Evolutionary conservation across 805 yeast species (phyloP), one percentile per base, ranked within the genome.

Genomic region (Nakazawaea holstii): DNA sequence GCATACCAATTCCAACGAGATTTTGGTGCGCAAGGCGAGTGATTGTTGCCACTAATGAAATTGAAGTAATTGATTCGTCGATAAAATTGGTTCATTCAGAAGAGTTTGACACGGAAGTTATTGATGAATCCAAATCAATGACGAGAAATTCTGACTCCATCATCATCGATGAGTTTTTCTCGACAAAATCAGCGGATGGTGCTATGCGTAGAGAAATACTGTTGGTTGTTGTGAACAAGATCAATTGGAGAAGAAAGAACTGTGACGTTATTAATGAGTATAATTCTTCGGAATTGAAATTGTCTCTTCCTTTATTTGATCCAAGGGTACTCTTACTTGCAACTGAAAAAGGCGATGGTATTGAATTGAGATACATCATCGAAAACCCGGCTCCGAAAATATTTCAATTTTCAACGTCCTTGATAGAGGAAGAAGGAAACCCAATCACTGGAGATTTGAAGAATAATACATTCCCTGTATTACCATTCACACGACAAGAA

Each of bases 371-470:
- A 11, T 87, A 77, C 58, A 69, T 72, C 44, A 57, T 87, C 42
- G 95, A 87, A 58, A 87, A 87, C 57, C 90, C 95, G 11, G 84
- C 95, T 0, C 72, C 84, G 2, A 69, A 84, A 39, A 74, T 83
- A 2, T 79, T 88, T 53, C 79, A 80, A 9, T 88, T 85, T 51
- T 56, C 62, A 26, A 56, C 61, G 1, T 47, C 65, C 7, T 48
- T 64, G 15, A 45, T 55, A 6, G 51, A 57, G 9, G 54, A 53
- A 2, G 57, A 53, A 11, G 55, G 51, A 13, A 49, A 51, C 15
- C 57, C 53, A 4, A 31, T 35, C 0, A 8, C 7, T 8, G 24
- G 58, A 55, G 39, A 57, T 64, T 60, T 56, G 46, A 64, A 51
- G 49, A 64, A 45, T 62, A 73, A 48, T 52, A 67, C 54, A 24